Evolutionary conservation across 441 rosid species (phyloP), one percentile per base, ranked within the genome.

Genomic region (Hura crepitans): DNA sequence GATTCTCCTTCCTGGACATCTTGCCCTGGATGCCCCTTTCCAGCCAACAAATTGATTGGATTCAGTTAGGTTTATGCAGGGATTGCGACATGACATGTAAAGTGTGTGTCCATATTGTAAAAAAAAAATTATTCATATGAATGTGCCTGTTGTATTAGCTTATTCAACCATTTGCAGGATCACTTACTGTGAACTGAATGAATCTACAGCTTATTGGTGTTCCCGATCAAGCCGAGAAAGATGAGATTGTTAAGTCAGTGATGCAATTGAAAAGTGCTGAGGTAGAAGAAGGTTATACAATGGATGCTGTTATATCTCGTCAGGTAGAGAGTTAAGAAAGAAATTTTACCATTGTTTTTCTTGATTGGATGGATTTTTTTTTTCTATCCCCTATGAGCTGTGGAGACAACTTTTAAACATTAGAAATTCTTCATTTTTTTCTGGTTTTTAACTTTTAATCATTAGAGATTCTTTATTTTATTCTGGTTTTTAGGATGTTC

Each of bases 241-340:
- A 94, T 78, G 97, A 89, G 81, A 86, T 94, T 7, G 97, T 92
- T 11, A 94, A 92, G 79, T 79, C 93, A 1, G 96, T 89, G 27
- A 77, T 89, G 85, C 81, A 84, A 74, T 78, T 92, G 85, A 94
- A 86, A 80, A 82, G 79, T 42, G 81, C 84, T 60, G 96, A 90
- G 66, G 79, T 86, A 47, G 99, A 94, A 67, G 99, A 94, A 60
- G 97, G 99, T 45, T 94, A 90, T 77, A 92, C 97, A 1, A 78
- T 81, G 85, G 97, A 90, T 65, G 87, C 90, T 46, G 75, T 87
- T 62, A 53, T 77, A 14, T 84, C 89, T 73, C 97, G 97, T 60
- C 90, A 89, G 96, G 99, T 94, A 73, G 72, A 35, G 47, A 75
- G 23, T 74, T 69, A 74, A 15, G 58, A 68, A 33, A 59, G 51